Evolutionary conservation across 805 yeast genomes (phyloP), one percentile per base, ranked within the genome.

Genomic region (Wickerhamomyces alni): DNA sequence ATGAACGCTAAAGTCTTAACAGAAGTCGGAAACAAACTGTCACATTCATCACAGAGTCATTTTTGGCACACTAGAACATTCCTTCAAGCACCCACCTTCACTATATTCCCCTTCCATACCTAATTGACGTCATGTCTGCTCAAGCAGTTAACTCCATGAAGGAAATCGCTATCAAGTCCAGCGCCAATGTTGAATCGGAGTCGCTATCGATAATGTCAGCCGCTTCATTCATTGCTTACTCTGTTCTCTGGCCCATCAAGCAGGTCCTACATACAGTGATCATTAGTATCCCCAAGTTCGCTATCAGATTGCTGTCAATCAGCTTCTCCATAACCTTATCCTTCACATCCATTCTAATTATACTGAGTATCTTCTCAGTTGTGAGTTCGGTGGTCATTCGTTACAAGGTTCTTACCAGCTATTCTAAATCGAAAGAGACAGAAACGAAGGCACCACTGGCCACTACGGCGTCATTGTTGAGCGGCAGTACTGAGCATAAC

Each of bases 381-480:
- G 10, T 15, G 17, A 30, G 32, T 30, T 30, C 21, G 2, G 5
- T 31, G 17, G 52, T 77, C 30, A 70, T 82, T 7, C 62, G 93
- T 33, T 82, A 84, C 60, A 71, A 73, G 38, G 78, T 77, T 40
- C 61, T 82, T 17, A 80, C 86, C 0, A 63, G 69, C 10, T 85
- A 84, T 56, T 77, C 89, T 5, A 69, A 75, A 36, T 19, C 28
- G 13, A 44, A 41, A 25, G 47, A 41, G 12, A 4, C 17, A 4
- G 10, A n/a, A 16, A 7, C 31, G 7, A 28, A 28, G 5, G 8
- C 31, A 7, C 31, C 31, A 28, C 7, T 18, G 5, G 11, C 26
- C 8, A 31, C 10, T n/a, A n/a, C 28, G 13, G 8, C 28, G 6
- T 26, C 34, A 4, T 21, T 31, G 25, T n/a, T 31, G 8, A 18